Percentiles rank a stretch among this genome's conserved stretches.
phyloP scores from a whole-genome alignment of 495 filamentous ascomycete genomes.

The Tirmania nivea region DNA sequence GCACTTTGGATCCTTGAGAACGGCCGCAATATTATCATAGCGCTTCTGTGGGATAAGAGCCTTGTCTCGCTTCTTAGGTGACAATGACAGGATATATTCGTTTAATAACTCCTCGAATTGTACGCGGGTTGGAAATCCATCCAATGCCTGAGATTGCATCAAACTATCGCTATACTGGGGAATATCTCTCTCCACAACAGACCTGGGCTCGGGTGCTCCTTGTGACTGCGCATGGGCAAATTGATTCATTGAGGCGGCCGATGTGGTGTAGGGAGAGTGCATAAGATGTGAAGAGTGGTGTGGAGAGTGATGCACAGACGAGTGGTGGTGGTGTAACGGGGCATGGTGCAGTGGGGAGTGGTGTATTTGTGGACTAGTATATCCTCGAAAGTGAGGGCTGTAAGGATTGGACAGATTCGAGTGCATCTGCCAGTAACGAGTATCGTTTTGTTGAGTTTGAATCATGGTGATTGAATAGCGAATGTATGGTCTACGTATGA shows the following conservation, averaged over 20 bases:
- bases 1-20: constrained; percentile 33
- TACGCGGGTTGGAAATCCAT: constrained; percentile 31
- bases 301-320: neutral
- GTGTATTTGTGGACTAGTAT: neutral
- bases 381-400: neutral
- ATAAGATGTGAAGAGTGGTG: neutral
- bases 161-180: too few species aligned
- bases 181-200: too few species aligned
- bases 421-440: neutral
- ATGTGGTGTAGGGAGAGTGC: neutral
- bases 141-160: constrained; percentile 12
- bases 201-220: neutral
- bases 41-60: constrained; percentile 33
- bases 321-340: neutral
- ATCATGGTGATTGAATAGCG: neutral
- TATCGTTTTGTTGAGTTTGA: neutral
- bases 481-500: neutral
- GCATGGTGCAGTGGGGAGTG: neutral
- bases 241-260: neutral
- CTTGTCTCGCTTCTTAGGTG: constrained; percentile 37
- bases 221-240: neutral
- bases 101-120: constrained; percentile 35
- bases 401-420: neutral
- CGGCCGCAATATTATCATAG: constrained; percentile 32
- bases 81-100: constrained; percentile 27